phyloP scores from a whole-genome alignment of 1,139 yeast species.

The Nakaseomyces sp. region DNA sequence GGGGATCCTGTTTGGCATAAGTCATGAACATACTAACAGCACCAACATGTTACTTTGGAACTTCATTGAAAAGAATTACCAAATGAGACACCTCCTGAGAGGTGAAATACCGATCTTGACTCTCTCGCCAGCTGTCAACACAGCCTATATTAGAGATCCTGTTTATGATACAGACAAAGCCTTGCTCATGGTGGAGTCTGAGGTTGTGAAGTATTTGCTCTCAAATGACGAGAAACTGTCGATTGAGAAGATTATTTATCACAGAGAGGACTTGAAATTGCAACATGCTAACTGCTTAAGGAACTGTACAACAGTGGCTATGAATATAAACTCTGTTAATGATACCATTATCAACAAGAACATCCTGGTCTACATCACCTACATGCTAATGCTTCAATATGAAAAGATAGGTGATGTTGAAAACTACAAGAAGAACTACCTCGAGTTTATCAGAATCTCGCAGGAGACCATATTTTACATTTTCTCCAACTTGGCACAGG shows the following conservation, averaged over 20 bases:
- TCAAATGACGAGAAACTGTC: constrained; percentile 21
- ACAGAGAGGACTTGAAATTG: constrained; percentile 16
- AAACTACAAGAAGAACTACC: constrained; percentile 16
- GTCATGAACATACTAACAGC: constrained; percentile 22
- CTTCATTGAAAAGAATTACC: constrained; percentile 24
- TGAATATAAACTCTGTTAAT: constrained; percentile 20
- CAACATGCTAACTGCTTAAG: constrained; percentile 19
- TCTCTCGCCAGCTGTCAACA: constrained; percentile 13
- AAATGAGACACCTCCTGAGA: constrained; percentile 25
- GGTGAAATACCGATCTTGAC: constrained; percentile 24
- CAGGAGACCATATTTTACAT: constrained; percentile 27
- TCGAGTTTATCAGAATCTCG: constrained; percentile 20
- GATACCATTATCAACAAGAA: constrained; percentile 27
- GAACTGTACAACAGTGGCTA: constrained; percentile 20
- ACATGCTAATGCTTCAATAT: constrained; percentile 22
- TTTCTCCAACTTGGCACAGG: constrained; percentile 28
- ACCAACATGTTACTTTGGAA: constrained; percentile 22
- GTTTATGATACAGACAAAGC: constrained; percentile 18
- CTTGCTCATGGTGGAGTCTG: constrained; percentile 19
- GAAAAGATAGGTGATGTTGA: constrained; percentile 17
- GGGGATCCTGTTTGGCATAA: constrained; percentile 21
- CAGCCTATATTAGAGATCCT: constrained; percentile 23
- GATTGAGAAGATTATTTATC: constrained; percentile 15
- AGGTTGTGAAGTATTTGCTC: constrained; percentile 22
- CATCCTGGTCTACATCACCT: constrained; percentile 18